Evolutionary conservation across 176 grass and related monocot species (phyloP), one percentile per base, ranked within the genome.

Genomic region (Musa itinerans): DNA sequence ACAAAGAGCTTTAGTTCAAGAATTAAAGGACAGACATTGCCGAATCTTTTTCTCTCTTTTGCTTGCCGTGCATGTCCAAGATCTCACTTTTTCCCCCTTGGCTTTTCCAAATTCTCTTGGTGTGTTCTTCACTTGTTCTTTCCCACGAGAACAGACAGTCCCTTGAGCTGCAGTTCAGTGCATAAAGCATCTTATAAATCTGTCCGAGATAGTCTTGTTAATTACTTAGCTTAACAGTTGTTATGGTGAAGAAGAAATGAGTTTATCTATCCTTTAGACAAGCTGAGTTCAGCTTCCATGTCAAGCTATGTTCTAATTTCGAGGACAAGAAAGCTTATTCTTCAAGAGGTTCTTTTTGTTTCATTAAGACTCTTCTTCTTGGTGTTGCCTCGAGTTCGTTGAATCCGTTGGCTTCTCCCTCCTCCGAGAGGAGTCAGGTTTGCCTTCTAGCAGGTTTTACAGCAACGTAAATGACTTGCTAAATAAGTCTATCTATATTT

Each of bases 31-130:
- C 68, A 48, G 68, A 43, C 4, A 43, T 43, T 70, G 68, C 16
- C 68, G 68, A 49, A 52, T 70, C 68, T 70, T 70, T 43, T 51
- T 48, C 43, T 70, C 48, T 15, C 68, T 70, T 70, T 70, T 52
- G 68, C 48, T 70, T 52, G 50, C 16, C 20, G 68, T 70, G 43
- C 68, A 70, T 50, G 43, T 12, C 43, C 68, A 51, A 70, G 10
- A 49, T 11, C 48, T 70, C 48, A 20, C 17, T 10, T 68, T 68
- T 67, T 49, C 48, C 34, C 34, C n/a, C 34, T 43, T 68, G 20
- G 50, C 68, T 70, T 70, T 70, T 48, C 10, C 50, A 50, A 51
- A 70, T 70, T 70, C 68, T n/a, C 15, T 50, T 9, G 14, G 68
- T 48, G 20, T 70, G 68, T 70, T 43, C 34, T 0, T 43, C 4